Evolutionary conservation across 2,329 filamentous ascomycete genomes (phyloP), one percentile per base, ranked within the genome.

Genomic region (Coleophoma crateriformis): DNA sequence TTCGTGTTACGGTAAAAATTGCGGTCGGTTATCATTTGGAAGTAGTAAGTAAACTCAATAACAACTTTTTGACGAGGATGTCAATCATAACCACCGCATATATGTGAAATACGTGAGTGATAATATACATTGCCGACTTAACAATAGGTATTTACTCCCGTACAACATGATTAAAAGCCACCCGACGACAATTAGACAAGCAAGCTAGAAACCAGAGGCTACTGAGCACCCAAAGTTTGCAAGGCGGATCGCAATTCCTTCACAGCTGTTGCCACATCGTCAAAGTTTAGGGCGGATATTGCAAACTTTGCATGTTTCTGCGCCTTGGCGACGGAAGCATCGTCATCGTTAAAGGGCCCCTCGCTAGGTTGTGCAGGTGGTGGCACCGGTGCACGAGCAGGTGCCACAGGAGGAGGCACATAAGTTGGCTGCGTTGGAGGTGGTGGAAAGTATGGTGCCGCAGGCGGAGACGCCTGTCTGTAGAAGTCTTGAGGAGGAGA

Each of bases 231-330:
- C 19, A 67, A 49, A 20, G 61, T 66, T 41, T 63, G 54, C 33
- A 99, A 70, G 3, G 94, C 94, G 51, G 81, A 82, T 47, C 81
- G 81, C 54, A 99, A 67, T 64, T 99, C 91, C 61, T 85, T 84
- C 4, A 97, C 84, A 0, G 94, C 94, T 0, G 94, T 99, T 1
- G 85, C 77, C 2, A 95, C 87, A 65, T 99, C 94, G 59, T 99
- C 94, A 68, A 99, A 99, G 61, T 96, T 96, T 44, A 99, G 71
- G 0, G 94, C 94, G 11, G 91, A 96, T 39, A 97, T 95, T 0
- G 94, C 94, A 89, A 90, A 99, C 61, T 90, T 90, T 2, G 92
- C 91, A 71, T 97, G 94, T 66, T 97, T 99, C 67, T 96, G 90
- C 4, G 94, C 92, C 59, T 84, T 79, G 34, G 81, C 73, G 34